phyloP scores from a whole-genome alignment of 2,329 filamentous ascomycete genomes.

The Drechslera avenae region DNA sequence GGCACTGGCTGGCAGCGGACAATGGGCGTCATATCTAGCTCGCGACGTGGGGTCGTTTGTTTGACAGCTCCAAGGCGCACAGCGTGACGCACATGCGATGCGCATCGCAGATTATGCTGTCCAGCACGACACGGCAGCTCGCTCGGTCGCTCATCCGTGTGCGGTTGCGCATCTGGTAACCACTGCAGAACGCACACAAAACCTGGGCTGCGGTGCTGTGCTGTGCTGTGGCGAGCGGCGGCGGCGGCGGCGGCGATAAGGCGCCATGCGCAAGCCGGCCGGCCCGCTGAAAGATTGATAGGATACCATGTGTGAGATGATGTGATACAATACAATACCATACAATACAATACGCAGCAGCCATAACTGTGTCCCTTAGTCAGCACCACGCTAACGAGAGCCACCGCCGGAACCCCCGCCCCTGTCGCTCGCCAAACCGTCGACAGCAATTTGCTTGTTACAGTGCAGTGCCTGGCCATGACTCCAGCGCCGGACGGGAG shows the following conservation, averaged over 20 bases:
- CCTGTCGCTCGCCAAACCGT: constrained; percentile 22
- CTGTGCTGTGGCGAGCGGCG: too few relatives aligned
- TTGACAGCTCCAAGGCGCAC: too few relatives aligned
- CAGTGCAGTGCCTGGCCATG: constrained; percentile 18
- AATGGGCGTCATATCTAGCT: too few relatives aligned
- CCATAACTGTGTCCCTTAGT: constrained; percentile 5
- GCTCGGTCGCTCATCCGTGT: not conserved
- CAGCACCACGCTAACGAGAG: constrained; percentile 13
- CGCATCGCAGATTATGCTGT: not conserved
- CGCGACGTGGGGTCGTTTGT: too few relatives aligned
- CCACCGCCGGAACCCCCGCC: constrained; percentile 8
- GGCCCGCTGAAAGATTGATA: not conserved
- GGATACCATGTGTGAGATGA: too few relatives aligned
- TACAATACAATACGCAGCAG: constrained; percentile 3
- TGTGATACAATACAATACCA: not conserved
- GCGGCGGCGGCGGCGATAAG: not conserved
- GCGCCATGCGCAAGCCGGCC: not conserved
- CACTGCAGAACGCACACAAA: not conserved
- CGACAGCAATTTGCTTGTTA: constrained; percentile 20
- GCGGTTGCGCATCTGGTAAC: not conserved
- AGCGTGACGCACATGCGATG: not conserved
- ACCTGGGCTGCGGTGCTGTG: too few relatives aligned
- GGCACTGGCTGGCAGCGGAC: not conserved
- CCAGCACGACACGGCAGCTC: constrained; percentile 1
- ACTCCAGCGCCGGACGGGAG: constrained; percentile 27